Evolutionary conservation across 768 basidiomycete species (phyloP).

Genomic region (Megacollybia marginata): DNA sequence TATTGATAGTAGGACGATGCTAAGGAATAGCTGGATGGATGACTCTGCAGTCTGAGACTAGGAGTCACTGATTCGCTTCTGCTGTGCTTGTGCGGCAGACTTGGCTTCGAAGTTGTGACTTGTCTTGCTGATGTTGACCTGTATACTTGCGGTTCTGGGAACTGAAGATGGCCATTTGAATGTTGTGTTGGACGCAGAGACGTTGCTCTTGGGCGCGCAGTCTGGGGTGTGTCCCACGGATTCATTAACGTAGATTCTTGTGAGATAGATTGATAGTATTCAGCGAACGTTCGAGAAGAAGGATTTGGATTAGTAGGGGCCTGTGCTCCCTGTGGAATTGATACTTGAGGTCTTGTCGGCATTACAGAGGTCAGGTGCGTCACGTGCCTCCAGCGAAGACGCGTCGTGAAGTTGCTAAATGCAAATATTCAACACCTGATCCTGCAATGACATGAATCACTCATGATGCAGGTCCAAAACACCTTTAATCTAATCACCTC

Average conservation of each 20-base stretch:
- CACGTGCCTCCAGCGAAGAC: no score
- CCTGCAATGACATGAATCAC: no score
- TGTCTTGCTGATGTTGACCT: slow-evolving; percentile 35
- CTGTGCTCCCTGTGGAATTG: slow-evolving; percentile 28
- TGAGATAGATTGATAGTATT: slow-evolving; percentile 17
- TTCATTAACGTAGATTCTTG: slow-evolving; percentile 16
- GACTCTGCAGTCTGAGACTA: slow-evolving; percentile 15
- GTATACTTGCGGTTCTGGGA: slow-evolving; percentile 48
- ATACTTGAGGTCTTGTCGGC: slow-evolving; percentile 18
- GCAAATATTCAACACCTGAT: no score
- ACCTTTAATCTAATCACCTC: no score
- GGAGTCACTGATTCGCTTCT: slow-evolving; percentile 27
- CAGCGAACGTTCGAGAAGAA: slow-evolving; percentile 21
- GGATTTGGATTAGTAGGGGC: slow-evolving; percentile 23
- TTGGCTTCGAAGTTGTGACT: slow-evolving; percentile 12
- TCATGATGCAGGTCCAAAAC: no score
- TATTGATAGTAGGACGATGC: slow-evolving; percentile 21
- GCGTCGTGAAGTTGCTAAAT: no score
- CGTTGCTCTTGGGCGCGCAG: slow-evolving; percentile 21
- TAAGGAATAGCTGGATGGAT: slow-evolving; percentile 29
- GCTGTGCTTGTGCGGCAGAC: slow-evolving; percentile 25
- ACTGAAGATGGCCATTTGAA: slow-evolving; percentile 30
- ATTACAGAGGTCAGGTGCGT: no score
- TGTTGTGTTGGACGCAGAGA: slow-evolving; percentile 32
- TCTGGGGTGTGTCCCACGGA: slow-evolving; percentile 23